phyloP scores from a whole-genome alignment of 208 protist genomes.

The Crithidia sp. region DNA sequence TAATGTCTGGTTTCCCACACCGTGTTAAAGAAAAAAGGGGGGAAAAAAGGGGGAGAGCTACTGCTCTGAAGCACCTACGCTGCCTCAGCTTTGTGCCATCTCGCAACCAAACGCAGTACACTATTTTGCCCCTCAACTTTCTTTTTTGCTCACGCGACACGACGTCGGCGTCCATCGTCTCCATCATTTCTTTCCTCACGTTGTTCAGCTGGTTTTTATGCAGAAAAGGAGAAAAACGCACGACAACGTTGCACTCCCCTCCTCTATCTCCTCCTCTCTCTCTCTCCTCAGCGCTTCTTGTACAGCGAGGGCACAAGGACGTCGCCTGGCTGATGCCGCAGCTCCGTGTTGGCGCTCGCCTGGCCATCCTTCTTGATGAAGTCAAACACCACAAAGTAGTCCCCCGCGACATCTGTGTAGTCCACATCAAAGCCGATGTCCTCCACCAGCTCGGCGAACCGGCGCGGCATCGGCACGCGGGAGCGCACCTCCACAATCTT shows the following conservation, averaged over 20 bases:
- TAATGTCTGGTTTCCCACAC: too few relatives aligned
- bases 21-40: too few relatives aligned
- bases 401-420: slow-evolving; percentile 82
- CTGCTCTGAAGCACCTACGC: too few relatives aligned
- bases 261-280: background rate
- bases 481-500: slow-evolving; percentile 95
- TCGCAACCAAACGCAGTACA: too few relatives aligned
- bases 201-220: too few relatives aligned
- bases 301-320: slow-evolving; percentile 94
- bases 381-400: slow-evolving; percentile 94
- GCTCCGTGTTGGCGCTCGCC: slow-evolving; percentile 43
- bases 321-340: slow-evolving; percentile 62
- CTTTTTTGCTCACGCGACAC: too few relatives aligned
- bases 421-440: slow-evolving; percentile 86
- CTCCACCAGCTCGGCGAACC: slow-evolving; percentile 85
- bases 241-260: background rate
- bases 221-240: background rate
- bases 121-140: too few relatives aligned
- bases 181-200: too few relatives aligned
- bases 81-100: too few relatives aligned
- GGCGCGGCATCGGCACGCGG: slow-evolving; percentile 74
- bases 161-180: too few relatives aligned
- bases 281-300: slow-evolving; percentile 89
- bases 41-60: too few relatives aligned
- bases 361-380: slow-evolving; percentile 85